phyloP scores from a whole-genome alignment of 495 filamentous ascomycete species.

The Neurospora tetraspora region DNA sequence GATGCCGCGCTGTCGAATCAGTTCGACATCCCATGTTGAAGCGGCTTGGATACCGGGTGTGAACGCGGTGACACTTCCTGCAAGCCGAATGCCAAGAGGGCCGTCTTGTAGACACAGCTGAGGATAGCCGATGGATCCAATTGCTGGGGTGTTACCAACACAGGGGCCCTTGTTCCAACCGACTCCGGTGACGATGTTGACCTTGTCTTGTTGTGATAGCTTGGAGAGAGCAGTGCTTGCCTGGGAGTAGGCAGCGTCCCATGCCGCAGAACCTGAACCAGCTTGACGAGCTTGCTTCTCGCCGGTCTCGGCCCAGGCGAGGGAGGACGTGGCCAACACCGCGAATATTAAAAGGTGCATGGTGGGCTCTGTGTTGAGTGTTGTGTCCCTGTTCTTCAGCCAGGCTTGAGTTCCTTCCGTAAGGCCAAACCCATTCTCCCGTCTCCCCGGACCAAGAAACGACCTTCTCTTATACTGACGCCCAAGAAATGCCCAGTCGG shows the following conservation, averaged over 20 bases:
- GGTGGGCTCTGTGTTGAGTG: background rate
- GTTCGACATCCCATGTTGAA: constrained; percentile 74
- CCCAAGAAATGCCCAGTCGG: constrained; percentile 13
- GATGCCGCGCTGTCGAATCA: constrained; percentile 62
- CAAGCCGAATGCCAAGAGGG: constrained; percentile 42
- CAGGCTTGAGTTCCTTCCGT: background rate
- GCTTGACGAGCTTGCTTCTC: constrained; percentile 3
- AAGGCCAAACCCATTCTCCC: background rate
- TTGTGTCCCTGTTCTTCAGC: background rate
- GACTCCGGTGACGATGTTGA: constrained; percentile 51
- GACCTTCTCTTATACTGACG: constrained; percentile 6
- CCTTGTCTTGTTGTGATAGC: constrained; percentile 48
- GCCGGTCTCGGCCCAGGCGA: constrained; percentile 6
- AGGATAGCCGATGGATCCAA: constrained; percentile 45
- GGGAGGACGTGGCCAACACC: constrained; percentile 3
- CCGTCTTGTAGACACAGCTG: constrained; percentile 51
- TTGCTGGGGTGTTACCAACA: constrained; percentile 52
- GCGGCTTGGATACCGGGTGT: constrained; percentile 37
- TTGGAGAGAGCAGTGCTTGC: constrained; percentile 43
- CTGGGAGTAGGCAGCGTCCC: constrained; percentile 47
- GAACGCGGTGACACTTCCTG: constrained; percentile 32
- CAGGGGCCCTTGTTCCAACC: constrained; percentile 58
- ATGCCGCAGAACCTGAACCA: constrained; percentile 19
- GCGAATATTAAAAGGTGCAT: constrained; percentile 7
- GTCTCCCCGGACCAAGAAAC: background rate